Evolutionary conservation across 1,284 basidiomycete genomes (phyloP), one percentile per base, ranked within the genome.

Genomic region (Tilletia caries): DNA sequence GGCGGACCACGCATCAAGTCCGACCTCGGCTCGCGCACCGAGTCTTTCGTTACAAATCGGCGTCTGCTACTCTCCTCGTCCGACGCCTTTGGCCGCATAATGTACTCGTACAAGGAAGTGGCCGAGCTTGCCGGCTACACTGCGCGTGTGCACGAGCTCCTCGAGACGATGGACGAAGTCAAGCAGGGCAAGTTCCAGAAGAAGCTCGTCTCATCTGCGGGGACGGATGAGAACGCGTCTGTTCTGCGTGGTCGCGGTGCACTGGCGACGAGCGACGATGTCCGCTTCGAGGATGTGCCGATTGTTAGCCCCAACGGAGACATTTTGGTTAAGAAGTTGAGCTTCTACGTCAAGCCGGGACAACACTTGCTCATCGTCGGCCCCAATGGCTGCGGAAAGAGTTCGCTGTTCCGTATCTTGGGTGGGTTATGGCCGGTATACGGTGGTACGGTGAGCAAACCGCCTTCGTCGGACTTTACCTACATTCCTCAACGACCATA

Each of bases 391-490:
- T 83, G 81, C 67, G 81, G 81, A 46, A 83, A 83, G 75, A 78
- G 76, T 70, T 81, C 79, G n/a, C 77, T 98, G 65, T 97, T 96
- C 87, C 89, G 95, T 32, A 96, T 98, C 71, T 86, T 98, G 2
- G 95, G 95, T 50, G 95, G 95, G 23, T 88, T 98, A 6, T 98
- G 95, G 95, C 95, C 95, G 0, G 91, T 97, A 3, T 96, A 97
- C 79, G 95, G 89, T 86, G 95, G 95, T 0, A 87, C 89, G 13
- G 93, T 98, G n/a, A 89, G 91, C 78, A 98, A 98, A 84, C 95
- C 95, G 0, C 88, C 91, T 20, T 90, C 92, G 5, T 88, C 88
- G 8, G 89, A 95, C 71, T 98, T 98, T 83, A 92, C 95, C 64
- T 89, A 98, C 73, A 96, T 98, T 75, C 95, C 95, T 20, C 95